Base-by-base conservation (phyloP, 352 stramenopile genomes). In the Phytophthora boehmeriae region DNA sequence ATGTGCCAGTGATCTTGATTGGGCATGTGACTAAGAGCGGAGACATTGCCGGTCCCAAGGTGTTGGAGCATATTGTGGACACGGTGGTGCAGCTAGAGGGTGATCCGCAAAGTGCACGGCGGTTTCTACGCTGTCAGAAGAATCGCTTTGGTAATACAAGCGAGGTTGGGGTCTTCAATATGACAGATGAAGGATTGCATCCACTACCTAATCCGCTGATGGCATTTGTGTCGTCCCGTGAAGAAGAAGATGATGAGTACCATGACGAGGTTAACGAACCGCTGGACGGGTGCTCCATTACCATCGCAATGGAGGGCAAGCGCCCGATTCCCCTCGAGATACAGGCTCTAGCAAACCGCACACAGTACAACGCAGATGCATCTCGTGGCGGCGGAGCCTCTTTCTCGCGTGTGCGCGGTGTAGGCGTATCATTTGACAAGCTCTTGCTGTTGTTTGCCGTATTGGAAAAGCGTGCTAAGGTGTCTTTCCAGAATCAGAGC, bases 11-110 rank as follows among this genome's bases (percentile, higher is more conserved):
- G 25, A 76, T 99, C 5, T 54, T 99, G 8, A 94, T 99, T 20
- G 96, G 97, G 16, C 97, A 99, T 70, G 95, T 99, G 9, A 99
- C 96, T 17, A 99, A 99, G 76, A 92, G 75, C 63, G 96, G 96
- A 32, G 92, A 98, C 62, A 97, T 99, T 13, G 96, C 96, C 10
- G 97, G 97, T 11, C 97, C 97, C 2, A 96, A 97, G 58, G 86
- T 96, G 47, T 63, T 96, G 5, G 87, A 96, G 53, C 87, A 96
- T 46, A 96, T 96, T 47, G 87, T 99, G 1, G 97, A 99, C 77
- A 98, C 93, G 2, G 96, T 99, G 16, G 73, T 99, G 16, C 97
- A 98, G 59, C 75, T 99, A 11, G 96, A 99, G 55, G 93, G 93
- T 14, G 90, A 97, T n/a, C 68, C 80, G 8, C 76, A 93, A 54